Evolutionary conservation across 139 green algal genomes (phyloP).

Genomic region (Ostreobium quekettii): DNA sequence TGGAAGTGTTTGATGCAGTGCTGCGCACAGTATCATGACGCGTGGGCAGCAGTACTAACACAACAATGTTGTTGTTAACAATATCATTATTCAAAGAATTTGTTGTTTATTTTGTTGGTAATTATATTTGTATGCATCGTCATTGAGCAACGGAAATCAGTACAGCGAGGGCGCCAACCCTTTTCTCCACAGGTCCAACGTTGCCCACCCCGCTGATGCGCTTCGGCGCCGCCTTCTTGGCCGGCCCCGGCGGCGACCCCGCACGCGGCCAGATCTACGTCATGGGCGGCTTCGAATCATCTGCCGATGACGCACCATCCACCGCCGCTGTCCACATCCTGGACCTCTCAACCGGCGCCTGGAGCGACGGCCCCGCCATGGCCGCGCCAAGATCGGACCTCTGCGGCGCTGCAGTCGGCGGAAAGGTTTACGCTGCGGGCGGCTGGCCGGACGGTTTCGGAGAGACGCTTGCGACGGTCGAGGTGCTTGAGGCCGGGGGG

Average conservation of each 20-base stretch:
- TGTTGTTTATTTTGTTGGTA: too few relatives aligned
- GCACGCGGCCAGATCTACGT: neutral
- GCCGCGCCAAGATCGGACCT: neutral
- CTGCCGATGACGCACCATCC: neutral
- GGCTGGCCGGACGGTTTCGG: neutral
- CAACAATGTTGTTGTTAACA: too few relatives aligned
- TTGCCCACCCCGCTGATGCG: neutral
- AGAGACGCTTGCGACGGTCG: neutral
- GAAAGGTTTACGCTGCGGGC: conserved; percentile 2
- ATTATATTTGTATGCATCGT: too few relatives aligned
- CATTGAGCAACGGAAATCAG: too few relatives aligned
- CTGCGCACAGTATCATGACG: too few relatives aligned
- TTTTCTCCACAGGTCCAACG: neutral
- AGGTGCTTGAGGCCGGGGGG: neutral
- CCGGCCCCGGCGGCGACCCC: too few relatives aligned
- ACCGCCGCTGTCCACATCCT: conserved; percentile 1
- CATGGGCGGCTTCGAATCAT: neutral
- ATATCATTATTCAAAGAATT: too few relatives aligned
- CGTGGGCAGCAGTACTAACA: too few relatives aligned
- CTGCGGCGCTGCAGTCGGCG: conserved; percentile 8
- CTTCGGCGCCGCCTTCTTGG: too few relatives aligned
- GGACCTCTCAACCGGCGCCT: neutral
- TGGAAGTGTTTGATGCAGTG: too few relatives aligned
- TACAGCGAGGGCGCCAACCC: too few relatives aligned
- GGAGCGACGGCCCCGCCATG: neutral